Conservation (phyloP, 2,329 filamentous ascomycete genomes). For the Akanthomyces lecanii region DNA sequence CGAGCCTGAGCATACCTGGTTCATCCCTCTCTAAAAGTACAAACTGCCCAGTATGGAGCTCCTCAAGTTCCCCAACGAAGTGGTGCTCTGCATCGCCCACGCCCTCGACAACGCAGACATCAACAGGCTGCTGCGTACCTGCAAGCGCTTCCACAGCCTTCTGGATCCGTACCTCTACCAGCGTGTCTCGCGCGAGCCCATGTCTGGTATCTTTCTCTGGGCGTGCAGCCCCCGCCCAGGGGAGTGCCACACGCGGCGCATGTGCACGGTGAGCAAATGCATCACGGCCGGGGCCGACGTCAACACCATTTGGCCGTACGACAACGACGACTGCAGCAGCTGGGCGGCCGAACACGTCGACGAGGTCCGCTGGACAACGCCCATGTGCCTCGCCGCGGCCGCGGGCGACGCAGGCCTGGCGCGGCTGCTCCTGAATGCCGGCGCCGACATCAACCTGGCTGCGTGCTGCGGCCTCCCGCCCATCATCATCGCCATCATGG, state of each 20-base stretch:
- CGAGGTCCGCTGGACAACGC: too few relatives aligned
- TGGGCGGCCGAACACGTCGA: neutral
- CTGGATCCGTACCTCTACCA: neutral
- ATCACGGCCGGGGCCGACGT: neutral
- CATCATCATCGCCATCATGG: neutral
- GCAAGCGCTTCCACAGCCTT: neutral
- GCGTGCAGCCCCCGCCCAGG: neutral
- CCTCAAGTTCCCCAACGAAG: neutral
- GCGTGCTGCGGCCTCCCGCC: too few relatives aligned
- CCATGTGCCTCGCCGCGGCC: neutral
- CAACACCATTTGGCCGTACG: neutral
- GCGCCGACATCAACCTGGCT: neutral
- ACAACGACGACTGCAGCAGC: neutral
- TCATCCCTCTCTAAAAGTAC: too few relatives aligned
- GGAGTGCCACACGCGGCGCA: neutral
- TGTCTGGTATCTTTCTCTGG: neutral
- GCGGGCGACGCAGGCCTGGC: neutral
- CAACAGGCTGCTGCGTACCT: neutral
- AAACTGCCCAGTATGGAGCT: neutral
- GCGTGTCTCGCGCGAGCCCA: neutral
- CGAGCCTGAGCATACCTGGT: too few relatives aligned
- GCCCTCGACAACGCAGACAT: neutral
- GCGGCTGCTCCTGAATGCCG: neutral
- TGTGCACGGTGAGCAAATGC: neutral
- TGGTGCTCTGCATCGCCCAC: neutral